Base-by-base conservation (phyloP, 768 basidiomycete genomes). In the Leccinum boreale region DNA sequence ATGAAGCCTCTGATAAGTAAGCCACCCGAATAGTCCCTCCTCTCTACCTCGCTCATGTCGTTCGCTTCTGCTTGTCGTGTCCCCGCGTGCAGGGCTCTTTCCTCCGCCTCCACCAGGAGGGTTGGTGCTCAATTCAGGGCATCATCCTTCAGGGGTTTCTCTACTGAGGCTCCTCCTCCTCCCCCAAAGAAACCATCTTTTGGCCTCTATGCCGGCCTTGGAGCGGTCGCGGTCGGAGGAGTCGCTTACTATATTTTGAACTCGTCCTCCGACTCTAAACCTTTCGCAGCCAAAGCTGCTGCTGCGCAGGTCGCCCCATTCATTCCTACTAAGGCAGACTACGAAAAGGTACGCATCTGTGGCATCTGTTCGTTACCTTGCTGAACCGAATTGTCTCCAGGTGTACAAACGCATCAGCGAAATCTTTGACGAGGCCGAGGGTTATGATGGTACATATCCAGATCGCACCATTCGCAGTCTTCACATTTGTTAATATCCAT, bases 341-440 rank as follows among this genome's bases (percentile, higher is more conserved):
- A 95, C 70, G 89, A 92, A 73, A 94, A 96, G 83, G 90, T 86
- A 31, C 10, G 73, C 57, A 45, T 46, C 23, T 11, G 51, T 5
- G 6, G 12, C 42, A 24, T 7, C 31, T 48, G 2, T 49, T 11
- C 11, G 1, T 17, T 15, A 1, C 5, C 3, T n/a, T 14, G 11
- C 26, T 29, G 36, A 61, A 44, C 29, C 19, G 17, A 52, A 47
- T 5, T 35, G 14, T 28, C 17, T 14, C 19, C 54, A 92, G 87
- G 92, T 98, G 15, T 98, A 99, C 81, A 93, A 96, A 76, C 82
- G 76, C 58, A 85, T 99, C 69, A 90, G 91, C 11, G 85, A 89
- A 21, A 64, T 83, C 39, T 70, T 95, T 28, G 91, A 94, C 55
- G 83, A 84, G 17, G 88, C 87, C 44, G 74, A 67, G 1, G 72